Evolutionary conservation across 371 early-diverging fungal genomes (phyloP), one percentile per base, ranked within the genome.

Genomic region (Mucor mucedo): DNA sequence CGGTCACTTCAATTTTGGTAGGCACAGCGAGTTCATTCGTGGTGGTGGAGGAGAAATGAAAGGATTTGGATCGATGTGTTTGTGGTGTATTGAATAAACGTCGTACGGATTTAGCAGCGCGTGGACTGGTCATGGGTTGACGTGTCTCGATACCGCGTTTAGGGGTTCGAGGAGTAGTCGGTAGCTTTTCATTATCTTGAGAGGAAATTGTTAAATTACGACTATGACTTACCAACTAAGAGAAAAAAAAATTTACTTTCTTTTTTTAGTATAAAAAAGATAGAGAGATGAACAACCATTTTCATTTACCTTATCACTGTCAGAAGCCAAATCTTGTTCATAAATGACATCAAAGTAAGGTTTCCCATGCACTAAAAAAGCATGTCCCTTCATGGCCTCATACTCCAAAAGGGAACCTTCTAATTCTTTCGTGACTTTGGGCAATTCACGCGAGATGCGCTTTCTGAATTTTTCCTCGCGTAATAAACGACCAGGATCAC

Each of bases 391-490:
- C 3, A 66, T 54, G 3, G 69, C 68, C 53, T 79, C 69, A 52
- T 66, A 79, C 57, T 82, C 82, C 14, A 65, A 27, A 9, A 82
- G 58, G 1, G 75, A 70, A 9, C 73, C 73, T 41, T 76, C 74
- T 40, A 82, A 58, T 41, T 79, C 82, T 38, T 70, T 69, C 38
- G 60, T 55, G 54, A 72, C 79, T 62, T 73, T 77, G 21, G 82
- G 82, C 16, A 82, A 57, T 55, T 82, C 79, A 49, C 73, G 61
- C 5, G 73, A 59, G 16, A 82, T 72, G 32, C 78, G 69, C 35
- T 75, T 77, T 41, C 82, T 70, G 56, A 79, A 79, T 60, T 77
- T 76, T 47, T 82, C 82, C 42, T 82, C 82, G 1, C 79, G 63
- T 32, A 82, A 56, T 4, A 82, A 53, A 29, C 79, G 71, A 7